phyloP scores from a whole-genome alignment of 208 protist genomes.

The Trypanosoma mega region DNA sequence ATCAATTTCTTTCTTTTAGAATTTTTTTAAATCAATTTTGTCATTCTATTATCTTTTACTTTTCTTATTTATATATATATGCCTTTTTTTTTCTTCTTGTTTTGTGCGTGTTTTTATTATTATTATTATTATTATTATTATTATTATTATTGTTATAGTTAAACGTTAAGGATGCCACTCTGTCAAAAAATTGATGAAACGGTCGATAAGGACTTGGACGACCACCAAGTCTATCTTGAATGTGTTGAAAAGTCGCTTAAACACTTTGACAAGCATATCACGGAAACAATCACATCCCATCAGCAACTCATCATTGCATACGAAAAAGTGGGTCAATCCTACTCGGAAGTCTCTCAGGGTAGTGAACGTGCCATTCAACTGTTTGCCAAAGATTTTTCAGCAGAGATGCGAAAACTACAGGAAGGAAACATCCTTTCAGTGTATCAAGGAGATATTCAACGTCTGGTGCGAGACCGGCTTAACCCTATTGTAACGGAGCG shows the following conservation, averaged over 20 bases:
- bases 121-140: not conserved
- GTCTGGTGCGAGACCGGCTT: slow-evolving; percentile 28
- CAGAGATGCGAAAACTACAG: slow-evolving; percentile 59
- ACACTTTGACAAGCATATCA: slow-evolving; percentile 41
- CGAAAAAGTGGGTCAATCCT: slow-evolving; percentile 45
- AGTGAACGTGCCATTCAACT: slow-evolving; percentile 25
- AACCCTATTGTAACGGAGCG: slow-evolving; percentile 32
- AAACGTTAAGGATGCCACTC: slow-evolving; percentile 25
- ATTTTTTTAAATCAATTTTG: slow-evolving; percentile 4
- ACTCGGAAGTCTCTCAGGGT: slow-evolving; percentile 45
- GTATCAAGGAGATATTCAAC: slow-evolving; percentile 58
- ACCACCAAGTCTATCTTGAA: slow-evolving; percentile 35
- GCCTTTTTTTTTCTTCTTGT: not conserved
- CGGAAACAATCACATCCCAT: slow-evolving; percentile 57
- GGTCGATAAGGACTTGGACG: slow-evolving; percentile 56
- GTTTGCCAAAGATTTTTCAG: slow-evolving; percentile 35
- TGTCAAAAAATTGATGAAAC: slow-evolving; percentile 21
- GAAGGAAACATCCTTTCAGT: slow-evolving; percentile 49
- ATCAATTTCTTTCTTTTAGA: not conserved
- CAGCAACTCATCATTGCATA: slow-evolving; percentile 47
- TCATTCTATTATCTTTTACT: slow-evolving; percentile 15
- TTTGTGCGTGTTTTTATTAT: not conserved
- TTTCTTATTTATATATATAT: slow-evolving; percentile 5
- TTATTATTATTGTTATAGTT: not conserved
- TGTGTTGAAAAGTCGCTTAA: slow-evolving; percentile 49